Base-by-base conservation (phyloP, 2,329 filamentous ascomycete genomes). In the Capronia epimyces region DNA sequence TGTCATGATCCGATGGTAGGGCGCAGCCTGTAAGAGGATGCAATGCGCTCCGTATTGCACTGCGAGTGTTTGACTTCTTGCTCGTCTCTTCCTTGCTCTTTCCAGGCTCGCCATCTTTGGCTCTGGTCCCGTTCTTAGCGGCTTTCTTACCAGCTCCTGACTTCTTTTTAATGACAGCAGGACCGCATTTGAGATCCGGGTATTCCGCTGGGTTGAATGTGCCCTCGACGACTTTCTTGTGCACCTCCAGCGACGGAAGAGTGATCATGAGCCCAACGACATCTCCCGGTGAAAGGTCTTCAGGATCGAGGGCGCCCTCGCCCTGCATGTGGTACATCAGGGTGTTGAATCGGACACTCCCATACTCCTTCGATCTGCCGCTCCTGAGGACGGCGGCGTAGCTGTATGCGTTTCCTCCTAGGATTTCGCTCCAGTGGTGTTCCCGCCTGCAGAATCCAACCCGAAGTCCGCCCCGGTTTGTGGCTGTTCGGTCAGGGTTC, bases 301-400 rank as follows among this genome's bases (percentile, higher is more conserved):
- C 85, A 41, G 84, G 84, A 1, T 84, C 78, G 72, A 93, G 89
- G 46, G 95, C 87, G 55, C 91, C 91, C 67, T 97, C 89, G 16
- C 93, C 93, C 25, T 85, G 80, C 20, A 90, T 84, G 64, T 98
- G 93, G 66, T 97, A 97, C 65, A 90, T 95, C 71, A 97, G 96
- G 36, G 89, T 97, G 2, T 94, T 94, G 65, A 97, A 80, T 6
- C 93, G 86, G 20, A 97, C 84, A 64, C 75, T 74, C 32, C 73
- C 73, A 52, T 75, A 71, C 10, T 69, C 63, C 50, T 71, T 69
- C 6, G 75, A 69, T 22, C 50, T 49, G 3, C 58, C 57, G 46
- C 56, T 59, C 10, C 56, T 49, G 36, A 56, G 46, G 13, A 57
- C 49, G 6, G 61, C 50, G 9, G 50, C 61, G 43, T 63, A 63